Evolutionary conservation across 2,329 filamentous ascomycete genomes (phyloP), one percentile per base, ranked within the genome.

Genomic region (Neonectria ditissima): DNA sequence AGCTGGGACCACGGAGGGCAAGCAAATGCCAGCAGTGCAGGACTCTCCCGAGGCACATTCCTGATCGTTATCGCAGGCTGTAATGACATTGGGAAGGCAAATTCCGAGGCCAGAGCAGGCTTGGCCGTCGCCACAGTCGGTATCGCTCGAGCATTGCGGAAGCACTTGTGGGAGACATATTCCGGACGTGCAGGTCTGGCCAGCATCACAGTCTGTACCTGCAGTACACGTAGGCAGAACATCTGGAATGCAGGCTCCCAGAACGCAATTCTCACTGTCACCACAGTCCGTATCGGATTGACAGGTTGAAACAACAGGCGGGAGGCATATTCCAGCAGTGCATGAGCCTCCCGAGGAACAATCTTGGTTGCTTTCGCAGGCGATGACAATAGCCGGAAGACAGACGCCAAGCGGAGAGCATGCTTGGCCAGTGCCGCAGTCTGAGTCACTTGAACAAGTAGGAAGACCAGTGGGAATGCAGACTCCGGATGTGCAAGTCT

Each of bases 191-290:
- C 41, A 43, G 22, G 18, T 44, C 41, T 44, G 8, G 18, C 20
- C 20, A 3, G 18, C 5, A 3, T 7, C 8, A 44, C 59, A 62
- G 9, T 37, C 53, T 6, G 14, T 6, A 24, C 52, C 44, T 7
- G 30, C 4, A 2, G 34, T n/a, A 28, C 59, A 62, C 1, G 34
- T 28, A 13, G 37, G n/a, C 14, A 55, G 37, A 11, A 30, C n/a
- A 5, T 26, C 52, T 7, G 59, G 59, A 28, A 55, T 53, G 45
- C 59, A 62, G 5, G 37, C 47, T 8, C 59, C 59, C 16, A 18
- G 30, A 2, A 5, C 37, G 10, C 59, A 62, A 13, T 13, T 41
- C 11, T 54, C 20, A 0, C 39, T 44, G 5, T 22, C 37, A 26
- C 24, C 48, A 18, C 59, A 62, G 20, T 58, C 39, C 3, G 22